These are phyloP conservation scores for Sporothrix protearum DNA, from an alignment of 2,329 filamentous ascomycete species.

Conservation along the genomic window DNA sequence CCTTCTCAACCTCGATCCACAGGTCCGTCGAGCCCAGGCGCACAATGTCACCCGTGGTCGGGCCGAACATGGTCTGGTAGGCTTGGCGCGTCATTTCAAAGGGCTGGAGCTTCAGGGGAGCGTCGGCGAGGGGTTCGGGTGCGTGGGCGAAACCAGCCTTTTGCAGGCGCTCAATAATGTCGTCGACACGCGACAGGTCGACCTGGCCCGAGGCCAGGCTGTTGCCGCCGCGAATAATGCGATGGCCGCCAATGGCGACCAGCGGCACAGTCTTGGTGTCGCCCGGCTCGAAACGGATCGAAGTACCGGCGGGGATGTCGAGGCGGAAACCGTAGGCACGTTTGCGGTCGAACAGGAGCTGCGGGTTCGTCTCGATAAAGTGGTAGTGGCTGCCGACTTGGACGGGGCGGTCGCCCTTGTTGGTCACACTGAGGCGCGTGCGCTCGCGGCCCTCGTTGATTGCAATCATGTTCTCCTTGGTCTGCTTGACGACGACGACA, in stretches of 20 bases:
- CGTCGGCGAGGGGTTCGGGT: conserved; percentile 53
- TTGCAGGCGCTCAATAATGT: conserved; percentile 65
- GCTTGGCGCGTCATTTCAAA: conserved; percentile 71
- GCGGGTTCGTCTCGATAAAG: conserved; percentile 90
- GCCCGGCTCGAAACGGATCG: conserved; percentile 88
- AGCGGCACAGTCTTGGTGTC: conserved; percentile 86
- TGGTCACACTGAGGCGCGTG: conserved; percentile 72
- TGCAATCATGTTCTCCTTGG: conserved; percentile 56
- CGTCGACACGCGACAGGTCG: conserved; percentile 58
- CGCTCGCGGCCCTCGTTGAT: conserved; percentile 73
- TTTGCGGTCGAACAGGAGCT: conserved; percentile 80
- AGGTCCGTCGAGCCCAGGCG: conserved; percentile 78
- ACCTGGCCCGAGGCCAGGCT: conserved; percentile 69
- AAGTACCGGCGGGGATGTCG: conserved; percentile 87
- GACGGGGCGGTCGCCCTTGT: conserved; percentile 82
- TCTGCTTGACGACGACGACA: conserved; percentile 56
- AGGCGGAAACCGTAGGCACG: conserved; percentile 80
- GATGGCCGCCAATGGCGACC: conserved; percentile 80
- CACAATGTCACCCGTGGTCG: conserved; percentile 83
- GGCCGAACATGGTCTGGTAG: conserved; percentile 88
- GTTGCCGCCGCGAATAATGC: conserved; percentile 81
- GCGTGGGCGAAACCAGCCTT: conserved; percentile 73
- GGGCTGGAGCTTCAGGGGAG: conserved; percentile 53
- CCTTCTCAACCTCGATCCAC: conserved; percentile 86
- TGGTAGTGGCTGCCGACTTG: conserved; percentile 96